These are phyloP conservation scores for Candida dendrica DNA, from an alignment of 805 yeast species.

Conservation along the genomic window DNA sequence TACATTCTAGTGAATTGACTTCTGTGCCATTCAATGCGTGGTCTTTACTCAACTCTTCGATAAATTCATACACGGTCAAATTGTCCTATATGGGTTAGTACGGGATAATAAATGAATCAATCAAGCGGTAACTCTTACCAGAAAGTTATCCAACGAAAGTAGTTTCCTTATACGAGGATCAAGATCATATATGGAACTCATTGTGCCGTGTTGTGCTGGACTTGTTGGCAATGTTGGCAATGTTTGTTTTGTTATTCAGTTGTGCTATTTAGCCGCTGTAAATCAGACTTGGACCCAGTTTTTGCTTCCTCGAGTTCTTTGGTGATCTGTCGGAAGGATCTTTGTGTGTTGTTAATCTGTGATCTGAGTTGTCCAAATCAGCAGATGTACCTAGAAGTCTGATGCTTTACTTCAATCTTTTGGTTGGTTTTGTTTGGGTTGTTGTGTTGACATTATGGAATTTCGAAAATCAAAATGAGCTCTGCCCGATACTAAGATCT, in stretches of 20 bases:
- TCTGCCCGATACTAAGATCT: no score
- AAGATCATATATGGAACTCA: constrained; percentile 46
- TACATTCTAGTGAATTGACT: constrained; percentile 37
- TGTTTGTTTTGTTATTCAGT: neutral
- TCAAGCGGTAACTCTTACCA: constrained; percentile 20
- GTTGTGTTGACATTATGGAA: no score
- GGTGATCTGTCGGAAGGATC: no score
- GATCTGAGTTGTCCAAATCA: no score
- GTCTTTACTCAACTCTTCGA: constrained; percentile 70
- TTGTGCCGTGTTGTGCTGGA: constrained; percentile 4
- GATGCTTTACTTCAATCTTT: no score
- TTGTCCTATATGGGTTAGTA: constrained; percentile 33
- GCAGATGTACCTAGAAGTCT: no score
- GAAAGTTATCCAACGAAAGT: constrained; percentile 53
- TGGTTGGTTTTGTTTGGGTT: no score
- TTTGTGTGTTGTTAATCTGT: no score
- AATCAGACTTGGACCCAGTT: no score
- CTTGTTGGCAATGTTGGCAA: neutral
- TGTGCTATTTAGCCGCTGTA: no score
- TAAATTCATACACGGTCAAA: constrained; percentile 68
- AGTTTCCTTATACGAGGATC: constrained; percentile 56
- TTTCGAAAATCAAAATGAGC: no score
- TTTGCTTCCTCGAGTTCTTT: no score
- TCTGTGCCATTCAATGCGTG: constrained; percentile 46
- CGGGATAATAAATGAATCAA: neutral